Base-by-base conservation (phyloP, 2,329 filamentous ascomycete species). In the Colletotrichum horii region DNA sequence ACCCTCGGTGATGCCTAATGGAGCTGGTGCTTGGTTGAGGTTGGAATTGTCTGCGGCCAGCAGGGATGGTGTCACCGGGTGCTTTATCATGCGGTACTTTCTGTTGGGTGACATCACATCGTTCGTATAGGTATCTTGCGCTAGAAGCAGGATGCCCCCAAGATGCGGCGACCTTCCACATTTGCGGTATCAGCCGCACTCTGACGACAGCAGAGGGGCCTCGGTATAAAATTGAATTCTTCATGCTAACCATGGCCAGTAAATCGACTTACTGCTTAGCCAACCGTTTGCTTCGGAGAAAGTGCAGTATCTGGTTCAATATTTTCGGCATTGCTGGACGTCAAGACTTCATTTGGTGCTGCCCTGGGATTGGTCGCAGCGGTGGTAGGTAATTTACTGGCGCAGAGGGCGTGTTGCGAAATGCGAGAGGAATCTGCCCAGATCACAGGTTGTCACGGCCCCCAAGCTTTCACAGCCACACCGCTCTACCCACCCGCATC, bases 111-210 rank as follows among this genome's bases (percentile, higher is more conserved):
- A 9, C 11, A 2, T 24, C 3, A 2, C 16, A 19, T 6, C 6
- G 2, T 19, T 24, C 14, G 5, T 5, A 0, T 1, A 66, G 7
- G 74, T 76, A 76, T 9, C 8, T 9, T 1, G 3, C 9, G 52
- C 26, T 76, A 76, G 30, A 15, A 11, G 11, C 16, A 22, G 38
- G 24, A 56, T 11, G 36, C 48, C 32, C 73, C 58, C 64, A 66
- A 58, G 61, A 66, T 76, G 74, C 74, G 71, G 74, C 74, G 16
- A 67, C 71, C 48, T 76, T 32, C 66, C 74, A 66, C 74, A 75
- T 71, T 61, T 70, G 15, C 22, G 38, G 71, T 62, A 34, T 76
- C 66, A 76, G 74, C 74, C 74, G 74, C 74, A 76, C 32, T 26
- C 66, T 61, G 38, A 75, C 74, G 60, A 76, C 71, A 36, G n/a